These are phyloP conservation scores for Saccharomyces hybrid DNA, from an alignment of 1,139 yeast genomes.

Conservation along the genomic window DNA sequence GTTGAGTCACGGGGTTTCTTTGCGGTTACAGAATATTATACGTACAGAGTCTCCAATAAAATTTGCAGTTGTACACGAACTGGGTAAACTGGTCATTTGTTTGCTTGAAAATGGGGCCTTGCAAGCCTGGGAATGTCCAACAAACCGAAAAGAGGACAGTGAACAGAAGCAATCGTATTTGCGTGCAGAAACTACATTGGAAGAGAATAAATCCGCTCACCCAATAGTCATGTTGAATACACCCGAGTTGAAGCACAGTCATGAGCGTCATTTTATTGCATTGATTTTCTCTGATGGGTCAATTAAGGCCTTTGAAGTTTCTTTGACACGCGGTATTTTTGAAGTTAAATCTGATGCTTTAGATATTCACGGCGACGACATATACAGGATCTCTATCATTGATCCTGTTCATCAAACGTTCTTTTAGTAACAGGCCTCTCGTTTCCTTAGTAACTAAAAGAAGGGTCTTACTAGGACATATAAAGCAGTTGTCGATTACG, in stretches of 20 bases:
- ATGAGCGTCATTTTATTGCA: conserved; percentile 38
- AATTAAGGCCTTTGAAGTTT: conserved; percentile 30
- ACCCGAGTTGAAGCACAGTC: conserved; percentile 38
- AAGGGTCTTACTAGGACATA: conserved; percentile 52
- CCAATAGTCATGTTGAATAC: conserved; percentile 41
- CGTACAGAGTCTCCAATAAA: conserved; percentile 37
- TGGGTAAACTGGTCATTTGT: conserved; percentile 45
- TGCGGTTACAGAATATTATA: conserved; percentile 31
- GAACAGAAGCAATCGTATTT: conserved; percentile 20
- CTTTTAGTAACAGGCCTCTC: conserved; percentile 38
- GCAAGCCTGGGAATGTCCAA: conserved; percentile 58
- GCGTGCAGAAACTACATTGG: conserved; percentile 11
- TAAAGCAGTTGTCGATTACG: conserved; percentile 34
- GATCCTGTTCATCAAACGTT: conserved; percentile 57
- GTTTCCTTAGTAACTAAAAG: conserved; percentile 51
- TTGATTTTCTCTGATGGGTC: conserved; percentile 34
- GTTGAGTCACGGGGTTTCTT: conserved; percentile 27
- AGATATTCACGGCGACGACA: conserved; percentile 18
- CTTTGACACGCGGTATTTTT: conserved; percentile 16
- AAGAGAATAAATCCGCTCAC: conserved; percentile 11
- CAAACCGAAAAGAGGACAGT: conserved; percentile 11
- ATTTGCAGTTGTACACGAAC: conserved; percentile 47
- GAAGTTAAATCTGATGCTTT: conserved; percentile 17
- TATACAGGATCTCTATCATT: conserved; percentile 49
- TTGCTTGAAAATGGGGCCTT: conserved; percentile 37